phyloP scores from a whole-genome alignment of 2,329 filamentous ascomycete genomes.

The Penicillium sp. region DNA sequence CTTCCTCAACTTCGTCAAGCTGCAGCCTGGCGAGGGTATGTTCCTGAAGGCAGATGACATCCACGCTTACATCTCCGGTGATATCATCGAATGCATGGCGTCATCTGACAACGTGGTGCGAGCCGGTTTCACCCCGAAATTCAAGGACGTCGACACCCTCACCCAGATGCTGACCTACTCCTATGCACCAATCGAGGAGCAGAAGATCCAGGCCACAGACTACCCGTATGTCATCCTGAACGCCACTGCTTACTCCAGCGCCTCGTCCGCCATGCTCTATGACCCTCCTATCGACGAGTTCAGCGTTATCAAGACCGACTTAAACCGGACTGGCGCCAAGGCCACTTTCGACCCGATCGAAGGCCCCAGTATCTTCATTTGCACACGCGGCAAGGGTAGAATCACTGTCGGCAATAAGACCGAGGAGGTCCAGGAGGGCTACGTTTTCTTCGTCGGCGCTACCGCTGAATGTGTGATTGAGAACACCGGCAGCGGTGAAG shows the following conservation, averaged over 20 bases:
- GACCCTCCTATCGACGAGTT: slow-evolving; percentile 98
- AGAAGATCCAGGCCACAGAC: slow-evolving; percentile 84
- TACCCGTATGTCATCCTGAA: slow-evolving; percentile 87
- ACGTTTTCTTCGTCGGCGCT: slow-evolving; percentile 82
- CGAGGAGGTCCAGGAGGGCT: slow-evolving; percentile 70
- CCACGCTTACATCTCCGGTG: slow-evolving; percentile 74
- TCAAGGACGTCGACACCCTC: slow-evolving; percentile 90
- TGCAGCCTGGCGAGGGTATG: slow-evolving; percentile 87
- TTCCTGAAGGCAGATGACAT: slow-evolving; percentile 97
- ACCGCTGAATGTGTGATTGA: slow-evolving; percentile 81
- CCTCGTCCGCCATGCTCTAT: slow-evolving; percentile 72
- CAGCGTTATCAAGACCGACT: slow-evolving; percentile 75
- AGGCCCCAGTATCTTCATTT: slow-evolving; percentile 90
- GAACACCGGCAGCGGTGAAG: slow-evolving; percentile 54
- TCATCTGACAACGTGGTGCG: slow-evolving; percentile 98
- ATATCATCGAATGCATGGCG: slow-evolving; percentile 99
- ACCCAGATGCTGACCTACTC: slow-evolving; percentile 92
- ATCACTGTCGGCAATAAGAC: slow-evolving; percentile 82
- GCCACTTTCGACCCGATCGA: slow-evolving; percentile 83
- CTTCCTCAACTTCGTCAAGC: slow-evolving; percentile 92
- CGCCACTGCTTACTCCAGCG: slow-evolving; percentile 74
- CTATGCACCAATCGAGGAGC: slow-evolving; percentile 89
- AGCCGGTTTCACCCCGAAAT: slow-evolving; percentile 96
- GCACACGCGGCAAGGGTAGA: slow-evolving; percentile 76
- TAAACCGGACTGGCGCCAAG: slow-evolving; percentile 71